Conservation (phyloP, 768 basidiomycete genomes). For the Postia placenta region DNA sequence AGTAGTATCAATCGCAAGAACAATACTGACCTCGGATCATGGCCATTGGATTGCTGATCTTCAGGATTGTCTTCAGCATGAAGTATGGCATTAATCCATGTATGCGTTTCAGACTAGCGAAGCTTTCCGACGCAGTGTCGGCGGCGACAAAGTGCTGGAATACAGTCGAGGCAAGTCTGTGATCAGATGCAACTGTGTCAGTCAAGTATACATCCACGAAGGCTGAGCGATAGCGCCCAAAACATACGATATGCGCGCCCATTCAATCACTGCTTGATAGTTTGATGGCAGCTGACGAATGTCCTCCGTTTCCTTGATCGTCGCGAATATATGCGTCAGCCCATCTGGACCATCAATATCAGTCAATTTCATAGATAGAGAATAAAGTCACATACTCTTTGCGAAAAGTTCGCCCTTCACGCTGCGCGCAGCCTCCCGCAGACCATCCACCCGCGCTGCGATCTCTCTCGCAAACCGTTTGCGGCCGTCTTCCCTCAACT, state of each 20-base stretch:
- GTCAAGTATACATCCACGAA: not conserved
- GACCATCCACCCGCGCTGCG: slow-evolving; percentile 74
- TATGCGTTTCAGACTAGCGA: slow-evolving; percentile 82
- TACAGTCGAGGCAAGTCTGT: slow-evolving; percentile 89
- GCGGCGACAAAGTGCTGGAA: slow-evolving; percentile 94
- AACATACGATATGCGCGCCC: slow-evolving; percentile 92
- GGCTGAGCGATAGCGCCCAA: not conserved
- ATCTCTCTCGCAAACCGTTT: slow-evolving; percentile 86
- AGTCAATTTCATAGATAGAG: not conserved
- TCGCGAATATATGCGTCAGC: slow-evolving; percentile 80
- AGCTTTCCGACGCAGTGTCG: slow-evolving; percentile 86
- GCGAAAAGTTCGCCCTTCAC: slow-evolving; percentile 95
- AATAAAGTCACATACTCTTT: slow-evolving; percentile 42
- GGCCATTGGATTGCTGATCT: slow-evolving; percentile 89
- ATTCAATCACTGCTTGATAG: slow-evolving; percentile 88
- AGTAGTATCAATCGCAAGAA: not conserved
- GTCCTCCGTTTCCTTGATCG: slow-evolving; percentile 74
- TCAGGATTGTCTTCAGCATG: slow-evolving; percentile 85
- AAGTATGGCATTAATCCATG: slow-evolving; percentile 99
- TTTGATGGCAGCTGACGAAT: slow-evolving; percentile 76
- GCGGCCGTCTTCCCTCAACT: slow-evolving; percentile 78
- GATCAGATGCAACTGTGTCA: slow-evolving; percentile 5
- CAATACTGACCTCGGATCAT: slow-evolving; percentile 82
- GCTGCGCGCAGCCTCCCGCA: slow-evolving; percentile 76
- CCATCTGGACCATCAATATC: slow-evolving; percentile 55